A percentile compares a stretch with the other conserved stretches of the same genome.
Conservation (phyloP, 331 rosid species). For the Pyracantha coccinea region DNA sequence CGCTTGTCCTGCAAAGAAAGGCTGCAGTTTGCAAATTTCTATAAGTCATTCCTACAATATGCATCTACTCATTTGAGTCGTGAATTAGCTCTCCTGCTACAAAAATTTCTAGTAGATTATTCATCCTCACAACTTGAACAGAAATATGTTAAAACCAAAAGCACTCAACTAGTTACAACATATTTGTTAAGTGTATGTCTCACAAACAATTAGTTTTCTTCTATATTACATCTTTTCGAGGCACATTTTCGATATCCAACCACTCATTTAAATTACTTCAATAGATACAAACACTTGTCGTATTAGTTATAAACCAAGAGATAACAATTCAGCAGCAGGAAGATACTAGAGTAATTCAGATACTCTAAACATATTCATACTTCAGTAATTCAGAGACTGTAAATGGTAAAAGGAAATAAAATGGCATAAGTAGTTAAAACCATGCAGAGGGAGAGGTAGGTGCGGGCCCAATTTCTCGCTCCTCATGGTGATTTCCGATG, state of each 20-base stretch:
- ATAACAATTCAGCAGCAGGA: neutral
- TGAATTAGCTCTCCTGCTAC: neutral
- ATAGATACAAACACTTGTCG: neutral
- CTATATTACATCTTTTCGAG: neutral
- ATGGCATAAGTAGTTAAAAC: neutral
- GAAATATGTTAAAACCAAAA: neutral
- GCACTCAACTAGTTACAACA: neutral
- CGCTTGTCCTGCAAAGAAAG: too few species aligned
- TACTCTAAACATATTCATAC: neutral
- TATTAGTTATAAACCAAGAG: neutral
- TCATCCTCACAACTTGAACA: neutral
- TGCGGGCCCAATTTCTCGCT: too few species aligned
- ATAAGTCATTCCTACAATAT: neutral
- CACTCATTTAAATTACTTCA: neutral
- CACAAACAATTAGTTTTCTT: neutral
- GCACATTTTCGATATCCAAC: neutral
- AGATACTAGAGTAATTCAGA: neutral
- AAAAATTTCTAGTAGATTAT: neutral
- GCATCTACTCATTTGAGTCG: neutral
- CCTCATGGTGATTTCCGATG: too few species aligned
- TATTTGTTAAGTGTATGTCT: neutral
- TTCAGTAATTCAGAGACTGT: neutral
- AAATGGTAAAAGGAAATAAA: neutral
- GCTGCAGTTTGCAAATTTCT: neutral
- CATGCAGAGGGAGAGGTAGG: too few species aligned